A percentile compares a stretch with the other conserved stretches of the same genome.
Conservation (phyloP, 1,284 basidiomycete genomes). For the Cutaneotrichosporon sp. region DNA sequence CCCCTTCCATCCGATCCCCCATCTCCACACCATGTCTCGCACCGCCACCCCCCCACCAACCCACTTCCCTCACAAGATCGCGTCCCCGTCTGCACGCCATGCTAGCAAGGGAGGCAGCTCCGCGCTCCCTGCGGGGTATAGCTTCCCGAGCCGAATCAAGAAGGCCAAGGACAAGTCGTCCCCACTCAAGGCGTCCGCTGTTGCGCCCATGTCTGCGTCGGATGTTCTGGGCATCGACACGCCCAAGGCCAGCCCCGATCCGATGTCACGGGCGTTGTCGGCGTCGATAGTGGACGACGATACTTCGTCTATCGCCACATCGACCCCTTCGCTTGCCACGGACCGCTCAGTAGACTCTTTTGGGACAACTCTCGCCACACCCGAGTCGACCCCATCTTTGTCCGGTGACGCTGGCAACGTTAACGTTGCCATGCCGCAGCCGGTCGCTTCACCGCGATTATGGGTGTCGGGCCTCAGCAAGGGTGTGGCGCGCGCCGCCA, state of each 20-base stretch:
- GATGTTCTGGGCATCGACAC: conserved; percentile 23
- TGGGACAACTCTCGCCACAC: conserved; percentile 16
- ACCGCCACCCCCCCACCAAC: conserved; percentile 45
- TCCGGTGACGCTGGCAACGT: conserved; percentile 14
- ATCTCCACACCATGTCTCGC: conserved; percentile 38
- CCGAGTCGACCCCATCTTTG: conserved; percentile 25
- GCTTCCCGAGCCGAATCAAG: conserved; percentile 23
- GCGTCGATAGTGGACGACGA: conserved; percentile 25
- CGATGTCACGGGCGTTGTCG: conserved; percentile 16
- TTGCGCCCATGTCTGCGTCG: conserved; percentile 27
- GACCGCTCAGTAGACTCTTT: conserved; percentile 15
- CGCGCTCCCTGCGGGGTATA: conserved; percentile 10
- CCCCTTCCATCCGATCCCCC: conserved; percentile 26
- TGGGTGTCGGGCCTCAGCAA: conserved; percentile 46
- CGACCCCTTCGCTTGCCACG: conserved; percentile 24
- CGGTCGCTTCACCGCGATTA: conserved; percentile 26
- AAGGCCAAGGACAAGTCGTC: conserved; percentile 16
- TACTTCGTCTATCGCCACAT: conserved; percentile 20
- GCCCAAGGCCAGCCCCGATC: conserved; percentile 17
- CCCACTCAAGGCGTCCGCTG: conserved; percentile 20
- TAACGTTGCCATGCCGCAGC: conserved; percentile 11
- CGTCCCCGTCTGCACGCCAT: conserved; percentile 45
- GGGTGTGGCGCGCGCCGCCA: conserved; percentile 42
- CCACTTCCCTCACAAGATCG: conserved; percentile 42
- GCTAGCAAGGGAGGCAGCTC: conserved; percentile 21